phyloP scores from a whole-genome alignment of 345 rosid species.

The Euclidium syriacum region DNA sequence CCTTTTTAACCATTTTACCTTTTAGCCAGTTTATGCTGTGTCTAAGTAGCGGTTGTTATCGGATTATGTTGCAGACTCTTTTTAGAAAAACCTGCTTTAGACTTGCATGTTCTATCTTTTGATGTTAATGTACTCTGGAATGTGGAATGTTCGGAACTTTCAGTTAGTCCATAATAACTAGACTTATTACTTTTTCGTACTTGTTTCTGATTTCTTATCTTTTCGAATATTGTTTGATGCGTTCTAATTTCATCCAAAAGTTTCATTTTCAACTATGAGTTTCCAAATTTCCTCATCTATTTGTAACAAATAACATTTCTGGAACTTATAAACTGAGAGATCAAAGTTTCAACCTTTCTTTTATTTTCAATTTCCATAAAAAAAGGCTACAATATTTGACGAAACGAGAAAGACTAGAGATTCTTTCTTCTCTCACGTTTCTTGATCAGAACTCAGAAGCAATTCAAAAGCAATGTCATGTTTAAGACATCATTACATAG shows the following conservation, averaged over 20 bases:
- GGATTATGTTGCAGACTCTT: background rate
- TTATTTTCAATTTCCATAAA: background rate
- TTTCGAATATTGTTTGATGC: no score
- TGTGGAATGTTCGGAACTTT: no score
- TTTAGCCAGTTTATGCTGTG: background rate
- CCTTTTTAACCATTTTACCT: background rate
- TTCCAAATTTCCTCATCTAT: no score
- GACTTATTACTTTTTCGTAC: no score
- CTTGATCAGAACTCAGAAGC: background rate
- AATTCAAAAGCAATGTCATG: background rate
- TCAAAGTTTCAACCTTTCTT: background rate
- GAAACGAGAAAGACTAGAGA: conserved; percentile 6
- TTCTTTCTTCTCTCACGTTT: background rate
- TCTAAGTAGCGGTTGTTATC: background rate
- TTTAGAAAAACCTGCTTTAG: background rate
- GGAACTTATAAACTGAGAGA: background rate
- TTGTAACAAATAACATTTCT: no score
- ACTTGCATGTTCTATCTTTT: background rate
- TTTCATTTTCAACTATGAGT: no score
- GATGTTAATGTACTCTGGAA: background rate
- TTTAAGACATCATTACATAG: conserved; percentile 7
- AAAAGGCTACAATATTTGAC: background rate
- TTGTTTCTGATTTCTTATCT: no score
- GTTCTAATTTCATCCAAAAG: background rate
- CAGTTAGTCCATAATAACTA: no score